A percentile compares a stretch with the other conserved stretches of the same genome.
Evolutionary conservation across 345 rosid species (phyloP).

Genomic region (Rhizophora mangle): DNA sequence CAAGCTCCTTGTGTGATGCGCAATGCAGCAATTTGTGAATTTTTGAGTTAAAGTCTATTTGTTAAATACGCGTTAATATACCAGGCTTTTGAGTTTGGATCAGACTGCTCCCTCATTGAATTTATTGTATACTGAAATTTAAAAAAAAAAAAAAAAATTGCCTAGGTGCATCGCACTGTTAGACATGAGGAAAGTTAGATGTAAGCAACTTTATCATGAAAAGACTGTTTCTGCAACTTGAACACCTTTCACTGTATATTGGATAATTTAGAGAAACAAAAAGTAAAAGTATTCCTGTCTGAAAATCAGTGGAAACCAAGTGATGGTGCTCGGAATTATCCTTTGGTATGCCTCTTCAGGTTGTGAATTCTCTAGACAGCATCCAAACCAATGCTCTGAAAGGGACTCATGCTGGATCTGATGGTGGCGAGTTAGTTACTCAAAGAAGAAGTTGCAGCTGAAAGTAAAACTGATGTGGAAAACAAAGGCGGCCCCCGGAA

Average conservation of each 20-base stretch:
- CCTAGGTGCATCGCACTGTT: no score
- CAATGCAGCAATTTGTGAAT: not conserved
- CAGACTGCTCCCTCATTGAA: not conserved
- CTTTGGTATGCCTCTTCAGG: slow-evolving; percentile 34
- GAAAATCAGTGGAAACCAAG: not conserved
- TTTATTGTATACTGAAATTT: not conserved
- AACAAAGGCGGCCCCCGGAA: slow-evolving; percentile 25
- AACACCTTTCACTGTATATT: no score
- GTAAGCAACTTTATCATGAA: no score
- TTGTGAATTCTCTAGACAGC: slow-evolving; percentile 20
- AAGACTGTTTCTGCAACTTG: no score
- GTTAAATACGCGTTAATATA: not conserved
- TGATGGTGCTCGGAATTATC: not conserved
- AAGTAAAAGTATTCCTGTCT: not conserved
- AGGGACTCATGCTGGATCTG: not conserved
- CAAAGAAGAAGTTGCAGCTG: slow-evolving; percentile 19
- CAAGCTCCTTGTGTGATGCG: not conserved
- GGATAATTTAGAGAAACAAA: not conserved
- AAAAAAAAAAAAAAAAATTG: no score
- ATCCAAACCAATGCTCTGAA: slow-evolving; percentile 11
- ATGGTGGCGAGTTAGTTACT: slow-evolving; percentile 15
- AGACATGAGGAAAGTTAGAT: no score
- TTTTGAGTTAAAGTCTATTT: not conserved
- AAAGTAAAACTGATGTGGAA: slow-evolving; percentile 30
- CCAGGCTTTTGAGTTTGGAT: not conserved